Base-by-base conservation (phyloP, 495 filamentous ascomycete genomes). In the Penicillium subrubescens region DNA sequence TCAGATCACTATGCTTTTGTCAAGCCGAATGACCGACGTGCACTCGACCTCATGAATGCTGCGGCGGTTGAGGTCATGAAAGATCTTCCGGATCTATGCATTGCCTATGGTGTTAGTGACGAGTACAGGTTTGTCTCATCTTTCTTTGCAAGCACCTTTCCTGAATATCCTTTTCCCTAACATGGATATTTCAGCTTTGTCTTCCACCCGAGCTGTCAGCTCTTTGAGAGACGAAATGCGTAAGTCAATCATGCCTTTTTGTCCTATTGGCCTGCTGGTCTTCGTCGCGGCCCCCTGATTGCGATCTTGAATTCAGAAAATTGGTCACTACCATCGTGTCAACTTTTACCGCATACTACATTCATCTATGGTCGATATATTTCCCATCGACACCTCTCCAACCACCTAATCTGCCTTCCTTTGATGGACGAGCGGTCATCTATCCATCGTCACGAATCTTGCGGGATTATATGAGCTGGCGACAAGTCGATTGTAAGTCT, bases 391-490 rank as follows among this genome's bases (percentile, higher is more conserved):
- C 64, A 39, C 86, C 87, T 3, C 79, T 99, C 17, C 82, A 87
- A n/a, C 75, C 88, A 2, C 91, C 92, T 0, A 70, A 71, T 66
- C 71, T 97, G 37, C 95, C 95, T 4, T 91, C 87, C 31, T 99
- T 99, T 73, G 95, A 99, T 78, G 95, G 94, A 1, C 81, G 95
- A 19, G 92, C 93, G 12, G 93, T 98, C 39, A 82, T 88, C 66
- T 99, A 97, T 77, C 94, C 95, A 0, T 88, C 84, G 50, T 81
- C 85, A 15, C 82, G 83, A 70, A 93, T 94, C 72, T 71, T 98
- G 61, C 84, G 93, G 44, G 95, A 99, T 73, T 99, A 99, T 75
- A 87, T 98, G 86, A 92, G 90, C 69, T 99, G 95, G 95, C 83
- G 95, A 65, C 95, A 99, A 77, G 95, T 91, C 37, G 95, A 99